These are phyloP conservation scores for Marasmius fiardii DNA, from an alignment of 1,284 basidiomycete genomes.

Conservation along the genomic window DNA sequence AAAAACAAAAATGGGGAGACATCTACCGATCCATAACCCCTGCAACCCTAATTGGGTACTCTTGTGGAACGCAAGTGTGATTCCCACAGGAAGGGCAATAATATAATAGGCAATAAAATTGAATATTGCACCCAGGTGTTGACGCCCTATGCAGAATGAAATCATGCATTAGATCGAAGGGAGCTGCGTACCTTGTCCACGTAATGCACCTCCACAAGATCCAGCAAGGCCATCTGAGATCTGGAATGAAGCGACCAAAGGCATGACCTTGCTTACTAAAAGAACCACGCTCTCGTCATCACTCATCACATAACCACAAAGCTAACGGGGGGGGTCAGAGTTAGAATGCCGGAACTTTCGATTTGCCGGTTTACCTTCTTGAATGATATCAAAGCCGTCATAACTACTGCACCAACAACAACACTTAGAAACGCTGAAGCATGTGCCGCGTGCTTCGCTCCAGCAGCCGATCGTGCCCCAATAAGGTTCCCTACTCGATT, in stretches of 20 bases:
- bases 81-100: slow-evolving; percentile 67
- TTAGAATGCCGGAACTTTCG: not conserved
- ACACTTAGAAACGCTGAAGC: slow-evolving; percentile 63
- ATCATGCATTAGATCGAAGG: not conserved
- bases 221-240: slow-evolving; percentile 73
- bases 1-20: not conserved
- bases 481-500: slow-evolving; percentile 73
- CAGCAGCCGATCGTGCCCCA: no score
- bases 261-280: slow-evolving; percentile 71
- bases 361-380: slow-evolving; percentile 43
- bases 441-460: slow-evolving; percentile 60
- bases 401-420: slow-evolving; percentile 53
- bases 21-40: slow-evolving; percentile 66
- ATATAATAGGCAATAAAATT: slow-evolving; percentile 78
- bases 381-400: slow-evolving; percentile 53
- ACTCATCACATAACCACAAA: slow-evolving; percentile 69
- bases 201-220: slow-evolving; percentile 68
- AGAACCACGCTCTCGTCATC: slow-evolving; percentile 57
- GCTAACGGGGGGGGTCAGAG: slow-evolving; percentile 25
- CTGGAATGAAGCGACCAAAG: slow-evolving; percentile 78
- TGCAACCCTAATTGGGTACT: slow-evolving; percentile 47
- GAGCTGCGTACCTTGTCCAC: slow-evolving; percentile 52
- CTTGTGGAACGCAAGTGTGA: slow-evolving; percentile 59
- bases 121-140: slow-evolving; percentile 71
- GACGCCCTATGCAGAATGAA: slow-evolving; percentile 49